Percentiles rank a stretch among this genome's conserved stretches.
Evolutionary conservation across 495 filamentous ascomycete genomes (phyloP).

Genomic region (Poronia punctata): DNA sequence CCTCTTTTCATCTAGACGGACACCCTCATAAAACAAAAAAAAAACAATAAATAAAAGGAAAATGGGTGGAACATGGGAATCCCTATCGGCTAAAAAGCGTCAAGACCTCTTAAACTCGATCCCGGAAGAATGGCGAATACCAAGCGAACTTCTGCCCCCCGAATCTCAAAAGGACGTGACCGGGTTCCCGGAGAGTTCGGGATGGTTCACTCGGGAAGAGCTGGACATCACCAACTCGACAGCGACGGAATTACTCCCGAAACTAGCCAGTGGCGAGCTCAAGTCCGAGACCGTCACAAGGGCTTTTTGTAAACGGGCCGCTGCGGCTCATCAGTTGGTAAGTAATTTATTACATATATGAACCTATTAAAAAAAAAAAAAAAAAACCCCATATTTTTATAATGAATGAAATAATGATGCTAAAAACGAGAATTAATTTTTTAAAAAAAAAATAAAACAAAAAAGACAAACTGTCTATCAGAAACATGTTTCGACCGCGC

Average conservation of each 20-base stretch:
- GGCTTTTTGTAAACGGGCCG: constrained; percentile 32
- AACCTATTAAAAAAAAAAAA: no score
- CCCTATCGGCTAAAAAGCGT: constrained; percentile 31
- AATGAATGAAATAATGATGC: no score
- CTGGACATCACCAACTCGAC: constrained; percentile 25
- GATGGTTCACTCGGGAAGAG: constrained; percentile 31
- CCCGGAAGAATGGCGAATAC: constrained; percentile 34
- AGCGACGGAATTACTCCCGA: constrained; percentile 22
- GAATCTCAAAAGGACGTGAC: constrained; percentile 31
- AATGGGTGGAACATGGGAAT: constrained; percentile 27
- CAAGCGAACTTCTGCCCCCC: constrained; percentile 30
- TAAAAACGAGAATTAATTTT: no score
- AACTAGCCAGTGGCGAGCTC: constrained; percentile 22
- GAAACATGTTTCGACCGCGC: constrained; percentile 27
- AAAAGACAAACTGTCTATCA: constrained; percentile 25
- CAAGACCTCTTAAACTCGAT: constrained; percentile 27
- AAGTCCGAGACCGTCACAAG: constrained; percentile 25
- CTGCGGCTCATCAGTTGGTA: constrained; percentile 28
- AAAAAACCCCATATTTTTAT: no score
- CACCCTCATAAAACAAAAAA: no score
- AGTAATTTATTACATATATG: no score
- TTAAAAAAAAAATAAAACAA: no score
- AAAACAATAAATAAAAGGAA: no score
- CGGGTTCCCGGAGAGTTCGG: constrained; percentile 29
- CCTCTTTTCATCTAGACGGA: no score